Percentiles rank a stretch among this genome's conserved stretches.
phyloP scores from a whole-genome alignment of 1,284 basidiomycete species.

The Ustilago vetiveriae region DNA sequence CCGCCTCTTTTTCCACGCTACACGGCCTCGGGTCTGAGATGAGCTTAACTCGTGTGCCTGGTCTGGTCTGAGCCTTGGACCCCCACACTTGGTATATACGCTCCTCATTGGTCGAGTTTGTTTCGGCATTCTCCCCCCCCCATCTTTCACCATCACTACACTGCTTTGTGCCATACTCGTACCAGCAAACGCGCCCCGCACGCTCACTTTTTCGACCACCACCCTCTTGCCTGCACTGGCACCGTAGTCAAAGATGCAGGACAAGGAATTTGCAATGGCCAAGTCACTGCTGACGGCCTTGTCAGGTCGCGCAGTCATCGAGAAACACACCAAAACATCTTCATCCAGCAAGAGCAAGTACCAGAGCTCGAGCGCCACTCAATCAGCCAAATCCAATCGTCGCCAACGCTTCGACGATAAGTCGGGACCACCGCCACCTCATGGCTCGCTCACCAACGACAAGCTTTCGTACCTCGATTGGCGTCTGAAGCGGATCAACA shows the following conservation, averaged over 20 bases:
- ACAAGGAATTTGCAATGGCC: slow-evolving; percentile 28
- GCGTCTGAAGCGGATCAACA: slow-evolving; percentile 46
- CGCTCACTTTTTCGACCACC: too few species aligned
- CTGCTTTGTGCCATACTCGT: too few species aligned
- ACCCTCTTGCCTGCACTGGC: too few species aligned
- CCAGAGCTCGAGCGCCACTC: slow-evolving; percentile 1
- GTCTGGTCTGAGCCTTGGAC: too few species aligned
- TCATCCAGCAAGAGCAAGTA: slow-evolving; percentile 2
- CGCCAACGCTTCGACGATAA: slow-evolving; percentile 42
- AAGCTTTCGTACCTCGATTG: slow-evolving; percentile 53
- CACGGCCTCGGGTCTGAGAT: too few species aligned
- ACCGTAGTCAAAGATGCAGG: slow-evolving; percentile 26
- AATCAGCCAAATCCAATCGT: slow-evolving; percentile 5
- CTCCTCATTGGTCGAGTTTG: too few species aligned
- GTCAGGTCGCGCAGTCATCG: slow-evolving; percentile 13
- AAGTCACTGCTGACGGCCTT: slow-evolving; percentile 33
- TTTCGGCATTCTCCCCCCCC: too few species aligned
- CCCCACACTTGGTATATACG: too few species aligned
- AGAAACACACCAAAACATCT: neutral
- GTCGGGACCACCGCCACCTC: slow-evolving; percentile 37
- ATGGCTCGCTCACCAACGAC: slow-evolving; percentile 39
- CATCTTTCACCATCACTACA: too few species aligned
- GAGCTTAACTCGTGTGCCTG: too few species aligned
- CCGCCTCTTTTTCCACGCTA: too few species aligned
- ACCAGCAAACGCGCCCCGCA: too few species aligned